A percentile compares a stretch with the other conserved stretches of the same genome.
These are phyloP conservation scores for Pyrenopolyporus hunteri DNA, from an alignment of 495 filamentous ascomycete species.

Conservation along the genomic window DNA sequence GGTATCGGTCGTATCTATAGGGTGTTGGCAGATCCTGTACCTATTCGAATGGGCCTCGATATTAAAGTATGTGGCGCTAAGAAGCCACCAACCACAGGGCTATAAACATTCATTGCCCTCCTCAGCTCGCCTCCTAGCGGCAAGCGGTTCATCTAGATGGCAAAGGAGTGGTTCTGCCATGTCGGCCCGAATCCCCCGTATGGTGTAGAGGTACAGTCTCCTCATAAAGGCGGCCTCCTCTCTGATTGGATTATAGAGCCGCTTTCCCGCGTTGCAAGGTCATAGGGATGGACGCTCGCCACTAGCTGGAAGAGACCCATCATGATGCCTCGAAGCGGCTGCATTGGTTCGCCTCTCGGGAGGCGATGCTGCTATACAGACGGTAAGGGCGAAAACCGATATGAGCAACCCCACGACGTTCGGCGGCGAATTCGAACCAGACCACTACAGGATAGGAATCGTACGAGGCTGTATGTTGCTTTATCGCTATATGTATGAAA, in stretches of 20 bases:
- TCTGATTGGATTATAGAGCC: neutral
- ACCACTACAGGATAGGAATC: neutral
- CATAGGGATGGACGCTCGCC: neutral
- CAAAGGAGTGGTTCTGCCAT: neutral
- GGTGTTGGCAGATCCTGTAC: neutral
- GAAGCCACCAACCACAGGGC: too few relatives aligned
- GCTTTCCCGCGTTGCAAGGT: neutral
- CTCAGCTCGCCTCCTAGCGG: neutral
- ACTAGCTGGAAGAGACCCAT: neutral
- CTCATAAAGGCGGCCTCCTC: neutral
- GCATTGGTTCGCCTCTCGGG: neutral
- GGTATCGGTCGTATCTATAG: neutral
- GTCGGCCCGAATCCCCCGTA: neutral
- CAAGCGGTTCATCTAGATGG: constrained; percentile 3
- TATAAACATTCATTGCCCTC: neutral
- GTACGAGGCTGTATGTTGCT: too few relatives aligned
- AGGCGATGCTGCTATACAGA: neutral
- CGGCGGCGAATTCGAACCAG: neutral
- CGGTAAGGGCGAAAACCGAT: neutral
- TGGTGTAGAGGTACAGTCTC: neutral
- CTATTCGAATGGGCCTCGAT: neutral
- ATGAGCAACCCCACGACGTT: constrained; percentile 7
- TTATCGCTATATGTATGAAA: too few relatives aligned
- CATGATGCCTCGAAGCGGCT: neutral
- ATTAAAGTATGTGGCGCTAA: neutral